A percentile compares a stretch with the other conserved stretches of the same genome.
Conservation (phyloP, 306 rosid species). For the Sechiopsis laciniata region DNA sequence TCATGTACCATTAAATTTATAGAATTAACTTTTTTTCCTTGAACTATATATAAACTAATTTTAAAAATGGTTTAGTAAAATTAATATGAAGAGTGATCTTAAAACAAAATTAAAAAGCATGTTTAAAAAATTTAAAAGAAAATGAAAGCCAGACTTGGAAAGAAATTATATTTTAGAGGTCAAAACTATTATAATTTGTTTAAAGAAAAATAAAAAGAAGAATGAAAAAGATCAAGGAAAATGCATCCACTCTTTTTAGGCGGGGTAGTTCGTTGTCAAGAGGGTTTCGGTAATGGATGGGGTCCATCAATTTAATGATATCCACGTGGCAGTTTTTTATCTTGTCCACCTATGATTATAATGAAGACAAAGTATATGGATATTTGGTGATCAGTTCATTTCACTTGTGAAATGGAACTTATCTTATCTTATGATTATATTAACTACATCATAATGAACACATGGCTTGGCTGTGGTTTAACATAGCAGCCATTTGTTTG, state of each 20-base stretch:
- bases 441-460: neutral
- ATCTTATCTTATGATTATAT: neutral
- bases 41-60: neutral
- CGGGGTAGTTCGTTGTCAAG: slow-evolving; percentile 61
- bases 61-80: neutral
- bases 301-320: neutral
- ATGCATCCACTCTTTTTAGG: slow-evolving; percentile 33
- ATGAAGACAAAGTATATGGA: neutral
- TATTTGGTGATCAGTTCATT: neutral
- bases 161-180: slow-evolving; percentile 6
- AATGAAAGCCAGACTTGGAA: neutral
- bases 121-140: neutral
- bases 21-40: neutral
- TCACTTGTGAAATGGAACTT: neutral
- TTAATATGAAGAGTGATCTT: neutral
- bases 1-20: neutral
- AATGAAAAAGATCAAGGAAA: neutral
- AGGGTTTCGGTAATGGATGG: slow-evolving; percentile 14
- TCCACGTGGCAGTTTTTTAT: slow-evolving; percentile 6
- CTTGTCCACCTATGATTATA: slow-evolving; percentile 11
- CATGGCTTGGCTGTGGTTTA: neutral
- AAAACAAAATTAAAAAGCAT: neutral
- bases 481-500: neutral
- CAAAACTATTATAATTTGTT: neutral
- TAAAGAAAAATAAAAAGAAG: neutral